Conservation (phyloP, 331 rosid species). For the Acacia pycnantha region DNA sequence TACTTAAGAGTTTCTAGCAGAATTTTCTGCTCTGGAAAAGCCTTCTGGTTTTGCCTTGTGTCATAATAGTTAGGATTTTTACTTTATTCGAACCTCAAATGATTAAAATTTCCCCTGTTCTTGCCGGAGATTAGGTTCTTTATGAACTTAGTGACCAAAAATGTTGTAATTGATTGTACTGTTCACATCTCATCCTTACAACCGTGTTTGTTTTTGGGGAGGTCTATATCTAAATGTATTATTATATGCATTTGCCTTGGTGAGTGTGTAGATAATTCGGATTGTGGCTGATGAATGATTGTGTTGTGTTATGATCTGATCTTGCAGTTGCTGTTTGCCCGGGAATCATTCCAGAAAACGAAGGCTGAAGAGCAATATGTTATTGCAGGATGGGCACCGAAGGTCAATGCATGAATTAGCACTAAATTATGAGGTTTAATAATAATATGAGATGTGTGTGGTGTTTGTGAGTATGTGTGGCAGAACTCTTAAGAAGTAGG, state of each 20-base stretch:
- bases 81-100: not conserved
- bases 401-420: constrained; percentile 71
- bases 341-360: constrained; percentile 79
- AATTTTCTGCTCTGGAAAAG: not conserved
- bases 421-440: constrained; percentile 30
- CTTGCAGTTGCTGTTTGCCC: constrained; percentile 69
- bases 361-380: constrained; percentile 51
- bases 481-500: constrained; percentile 20
- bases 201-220: not conserved
- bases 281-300: constrained; percentile 5
- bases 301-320: constrained; percentile 10
- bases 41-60: not conserved
- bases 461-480: not conserved
- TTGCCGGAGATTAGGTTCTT: not conserved
- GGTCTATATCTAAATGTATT: not conserved
- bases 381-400: constrained; percentile 87
- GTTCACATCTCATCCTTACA: not conserved
- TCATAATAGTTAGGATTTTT: not conserved
- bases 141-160: not conserved
- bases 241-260: not conserved
- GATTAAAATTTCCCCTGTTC: not conserved
- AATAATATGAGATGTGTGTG: constrained; percentile 20
- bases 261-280: not conserved
- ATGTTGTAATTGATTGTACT: not conserved
- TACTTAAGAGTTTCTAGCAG: not conserved